Percentiles rank a stretch among this genome's conserved stretches.
phyloP scores from a whole-genome alignment of 2,329 filamentous ascomycete genomes.

The Cladosporium sp. region DNA sequence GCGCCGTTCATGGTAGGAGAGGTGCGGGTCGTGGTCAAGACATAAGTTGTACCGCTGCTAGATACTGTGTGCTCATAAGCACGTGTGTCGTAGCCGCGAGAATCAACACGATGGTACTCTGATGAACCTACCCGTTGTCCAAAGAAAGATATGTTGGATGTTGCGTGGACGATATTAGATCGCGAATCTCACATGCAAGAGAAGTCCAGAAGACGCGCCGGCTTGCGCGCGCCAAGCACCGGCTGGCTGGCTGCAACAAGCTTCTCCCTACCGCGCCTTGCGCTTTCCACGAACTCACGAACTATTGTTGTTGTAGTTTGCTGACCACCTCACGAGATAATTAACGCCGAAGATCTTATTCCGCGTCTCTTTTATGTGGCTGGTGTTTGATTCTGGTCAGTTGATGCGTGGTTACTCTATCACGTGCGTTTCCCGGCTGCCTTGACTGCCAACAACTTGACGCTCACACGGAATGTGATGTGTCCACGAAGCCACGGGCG shows the following conservation, averaged over 20 bases:
- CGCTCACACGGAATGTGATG: not conserved
- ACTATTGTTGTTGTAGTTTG: not conserved
- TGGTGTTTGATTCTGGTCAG: too few species aligned
- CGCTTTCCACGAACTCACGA: not conserved
- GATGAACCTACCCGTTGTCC: not conserved
- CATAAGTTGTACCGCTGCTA: not conserved
- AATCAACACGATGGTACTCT: not conserved
- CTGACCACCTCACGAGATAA: not conserved
- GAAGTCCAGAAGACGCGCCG: slow-evolving; percentile 2
- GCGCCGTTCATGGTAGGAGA: not conserved
- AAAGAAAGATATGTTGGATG: not conserved
- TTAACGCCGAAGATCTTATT: too few species aligned
- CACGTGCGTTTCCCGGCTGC: not conserved
- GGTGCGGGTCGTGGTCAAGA: not conserved
- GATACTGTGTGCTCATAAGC: not conserved
- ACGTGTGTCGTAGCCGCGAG: not conserved
- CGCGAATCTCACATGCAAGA: not conserved
- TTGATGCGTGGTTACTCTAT: not conserved
- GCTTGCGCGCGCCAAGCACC: not conserved
- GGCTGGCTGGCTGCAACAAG: not conserved
- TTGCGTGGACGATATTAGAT: not conserved
- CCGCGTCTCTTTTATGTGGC: too few species aligned
- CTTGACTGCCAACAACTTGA: not conserved
- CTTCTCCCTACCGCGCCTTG: slow-evolving; percentile 1
- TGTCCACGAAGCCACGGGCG: not conserved